phyloP scores from a whole-genome alignment of 306 rosid genomes.

The Aeschynomene evenia region DNA sequence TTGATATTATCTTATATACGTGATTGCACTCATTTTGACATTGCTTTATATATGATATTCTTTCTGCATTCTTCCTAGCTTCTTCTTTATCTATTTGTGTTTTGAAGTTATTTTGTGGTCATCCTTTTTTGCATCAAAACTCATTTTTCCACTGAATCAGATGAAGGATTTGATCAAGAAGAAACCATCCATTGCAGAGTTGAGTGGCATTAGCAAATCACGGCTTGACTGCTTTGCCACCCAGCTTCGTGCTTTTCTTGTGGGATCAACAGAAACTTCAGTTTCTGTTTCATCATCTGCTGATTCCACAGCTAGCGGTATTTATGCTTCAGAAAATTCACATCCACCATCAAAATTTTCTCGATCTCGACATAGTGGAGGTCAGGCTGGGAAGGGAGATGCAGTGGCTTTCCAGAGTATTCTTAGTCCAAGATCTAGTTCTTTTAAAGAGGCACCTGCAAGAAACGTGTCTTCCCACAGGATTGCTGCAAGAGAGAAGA shows the following conservation, averaged over 20 bases:
- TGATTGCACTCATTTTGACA: not conserved
- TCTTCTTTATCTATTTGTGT: not conserved
- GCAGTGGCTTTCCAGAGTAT: conserved; percentile 67
- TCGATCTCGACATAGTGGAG: conserved; percentile 61
- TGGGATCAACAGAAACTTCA: conserved; percentile 58
- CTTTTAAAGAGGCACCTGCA: conserved; percentile 82
- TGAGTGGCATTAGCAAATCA: conserved; percentile 90
- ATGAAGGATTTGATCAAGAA: conserved; percentile 74
- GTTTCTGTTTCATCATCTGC: conserved; percentile 28
- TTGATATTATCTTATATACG: not conserved
- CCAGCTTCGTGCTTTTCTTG: conserved; percentile 87
- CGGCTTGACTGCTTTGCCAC: conserved; percentile 91
- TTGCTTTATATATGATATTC: not conserved
- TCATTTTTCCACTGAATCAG: conserved; percentile 39
- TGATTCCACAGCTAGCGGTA: conserved; percentile 32
- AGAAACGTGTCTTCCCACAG: conserved; percentile 61
- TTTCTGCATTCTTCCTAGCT: not conserved
- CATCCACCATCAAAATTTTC: conserved; percentile 54
- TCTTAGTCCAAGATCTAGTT: conserved; percentile 84
- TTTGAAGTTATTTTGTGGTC: not conserved
- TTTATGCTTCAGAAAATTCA: conserved; percentile 48
- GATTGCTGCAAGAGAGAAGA: conserved; percentile 69
- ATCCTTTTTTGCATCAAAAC: not conserved
- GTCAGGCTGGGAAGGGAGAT: conserved; percentile 62
- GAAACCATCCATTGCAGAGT: conserved; percentile 78